Conservation (phyloP, 2,329 filamentous ascomycete genomes). For the Fusarium hainanense region DNA sequence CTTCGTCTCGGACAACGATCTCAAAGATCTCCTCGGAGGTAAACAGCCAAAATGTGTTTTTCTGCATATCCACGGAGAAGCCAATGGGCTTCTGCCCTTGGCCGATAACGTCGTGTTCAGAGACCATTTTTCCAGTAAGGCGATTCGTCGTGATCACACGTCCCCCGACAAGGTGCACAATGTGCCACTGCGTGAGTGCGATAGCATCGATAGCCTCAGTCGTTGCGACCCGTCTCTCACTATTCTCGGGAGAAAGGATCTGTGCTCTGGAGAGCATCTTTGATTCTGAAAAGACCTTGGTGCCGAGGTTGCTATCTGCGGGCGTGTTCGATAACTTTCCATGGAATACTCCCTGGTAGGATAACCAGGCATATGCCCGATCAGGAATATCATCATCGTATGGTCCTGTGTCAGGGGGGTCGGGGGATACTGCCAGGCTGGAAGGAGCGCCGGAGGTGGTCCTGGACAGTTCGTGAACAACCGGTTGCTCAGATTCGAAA, state of each 20-base stretch:
- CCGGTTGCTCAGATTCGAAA: constrained; percentile 87
- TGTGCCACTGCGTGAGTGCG: constrained; percentile 92
- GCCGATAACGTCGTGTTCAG: constrained; percentile 87
- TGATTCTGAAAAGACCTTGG: constrained; percentile 80
- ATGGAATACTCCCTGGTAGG: constrained; percentile 85
- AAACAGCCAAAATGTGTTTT: constrained; percentile 98
- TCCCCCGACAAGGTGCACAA: constrained; percentile 83
- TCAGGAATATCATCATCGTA: constrained; percentile 73
- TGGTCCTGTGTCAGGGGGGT: constrained; percentile 66
- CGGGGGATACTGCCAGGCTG: constrained; percentile 79
- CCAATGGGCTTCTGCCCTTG: constrained; percentile 83
- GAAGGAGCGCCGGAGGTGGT: constrained; percentile 67
- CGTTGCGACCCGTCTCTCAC: constrained; percentile 71
- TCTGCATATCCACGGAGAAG: constrained; percentile 88
- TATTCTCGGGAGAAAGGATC: constrained; percentile 74
- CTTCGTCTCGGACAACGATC: constrained; percentile 89
- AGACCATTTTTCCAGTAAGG: constrained; percentile 85
- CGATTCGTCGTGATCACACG: constrained; percentile 87
- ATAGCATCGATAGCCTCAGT: constrained; percentile 83
- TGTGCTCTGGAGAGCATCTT: constrained; percentile 81
- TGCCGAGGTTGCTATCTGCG: constrained; percentile 71
- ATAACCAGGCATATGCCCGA: constrained; percentile 89
- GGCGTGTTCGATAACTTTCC: constrained; percentile 78
- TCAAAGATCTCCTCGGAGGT: constrained; percentile 93
- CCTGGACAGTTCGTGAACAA: constrained; percentile 76